Evolutionary conservation across 208 protist genomes (phyloP).

Genomic region (Leishmania guyanensis): DNA sequence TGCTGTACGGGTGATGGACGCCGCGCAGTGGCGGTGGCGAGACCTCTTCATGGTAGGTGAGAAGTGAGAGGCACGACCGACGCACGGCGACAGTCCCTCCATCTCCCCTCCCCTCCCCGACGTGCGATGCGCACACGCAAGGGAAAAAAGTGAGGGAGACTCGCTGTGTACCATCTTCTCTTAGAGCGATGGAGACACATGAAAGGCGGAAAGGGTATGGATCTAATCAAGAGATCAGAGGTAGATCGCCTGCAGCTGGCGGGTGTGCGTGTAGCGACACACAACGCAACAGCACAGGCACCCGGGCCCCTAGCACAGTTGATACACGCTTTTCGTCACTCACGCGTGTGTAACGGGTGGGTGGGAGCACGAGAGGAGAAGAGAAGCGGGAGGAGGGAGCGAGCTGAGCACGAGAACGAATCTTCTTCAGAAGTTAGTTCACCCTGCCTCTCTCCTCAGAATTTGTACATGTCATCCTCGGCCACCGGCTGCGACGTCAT

Average conservation of each 20-base stretch:
- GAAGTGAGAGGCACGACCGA: neutral
- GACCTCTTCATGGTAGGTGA: neutral
- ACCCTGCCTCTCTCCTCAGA: slow-evolving; percentile 42
- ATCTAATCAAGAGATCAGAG: neutral
- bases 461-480: slow-evolving; percentile 90
- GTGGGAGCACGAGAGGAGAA: neutral
- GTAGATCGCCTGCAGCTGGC: slow-evolving; percentile 7
- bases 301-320: neutral
- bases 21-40: neutral
- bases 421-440: neutral
- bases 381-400: neutral
- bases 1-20: neutral
- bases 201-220: neutral
- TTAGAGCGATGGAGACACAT: slow-evolving; percentile 1
- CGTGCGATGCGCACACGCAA: neutral
- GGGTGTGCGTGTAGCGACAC: neutral
- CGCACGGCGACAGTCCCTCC: neutral
- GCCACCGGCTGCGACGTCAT: slow-evolving; percentile 63
- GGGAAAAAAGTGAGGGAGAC: neutral
- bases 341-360: neutral
- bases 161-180: neutral
- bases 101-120: neutral
- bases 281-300: neutral
- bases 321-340: neutral
- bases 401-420: neutral